Percentiles rank a stretch among this genome's conserved stretches.
phyloP scores from a whole-genome alignment of 140 eudicot species.

The Anethum foeniculum region DNA sequence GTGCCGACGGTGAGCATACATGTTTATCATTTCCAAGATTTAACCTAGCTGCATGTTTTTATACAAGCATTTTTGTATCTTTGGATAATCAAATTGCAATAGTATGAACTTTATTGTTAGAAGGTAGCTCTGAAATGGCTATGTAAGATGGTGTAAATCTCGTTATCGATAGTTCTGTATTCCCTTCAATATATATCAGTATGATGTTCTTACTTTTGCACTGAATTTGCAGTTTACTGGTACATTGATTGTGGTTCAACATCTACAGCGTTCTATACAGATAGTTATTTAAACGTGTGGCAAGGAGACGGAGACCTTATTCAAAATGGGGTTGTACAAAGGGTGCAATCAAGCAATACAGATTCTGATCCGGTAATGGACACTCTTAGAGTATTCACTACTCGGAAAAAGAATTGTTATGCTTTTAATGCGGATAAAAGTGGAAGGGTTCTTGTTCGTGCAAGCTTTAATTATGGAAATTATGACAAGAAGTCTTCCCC shows the following conservation, averaged over 20 bases:
- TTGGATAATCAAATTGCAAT: neutral
- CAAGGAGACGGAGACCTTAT: slow-evolving; percentile 17
- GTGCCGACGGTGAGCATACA: neutral
- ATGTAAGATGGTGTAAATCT: too few species aligned
- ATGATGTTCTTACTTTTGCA: too few species aligned
- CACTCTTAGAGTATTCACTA: slow-evolving; percentile 14
- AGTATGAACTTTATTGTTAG: neutral
- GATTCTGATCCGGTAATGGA: slow-evolving; percentile 5
- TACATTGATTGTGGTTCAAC: slow-evolving; percentile 28
- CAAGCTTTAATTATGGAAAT: slow-evolving; percentile 13
- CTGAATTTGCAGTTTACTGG: slow-evolving; percentile 11
- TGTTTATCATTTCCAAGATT: neutral
- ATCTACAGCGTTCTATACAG: slow-evolving; percentile 9
- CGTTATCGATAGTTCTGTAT: too few species aligned
- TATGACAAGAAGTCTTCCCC: slow-evolving; percentile 10
- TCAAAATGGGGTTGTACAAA: slow-evolving; percentile 14
- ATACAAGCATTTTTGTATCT: neutral
- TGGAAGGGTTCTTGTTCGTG: neutral
- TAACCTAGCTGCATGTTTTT: neutral
- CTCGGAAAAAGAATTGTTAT: slow-evolving; percentile 12
- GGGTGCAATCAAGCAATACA: slow-evolving; percentile 12
- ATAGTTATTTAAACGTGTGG: slow-evolving; percentile 17
- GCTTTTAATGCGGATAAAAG: neutral
- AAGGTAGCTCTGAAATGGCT: neutral
- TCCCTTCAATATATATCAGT: too few species aligned